Evolutionary conservation across 2,329 filamentous ascomycete species (phyloP), one percentile per base, ranked within the genome.

Genomic region (Diaporthe capsici): DNA sequence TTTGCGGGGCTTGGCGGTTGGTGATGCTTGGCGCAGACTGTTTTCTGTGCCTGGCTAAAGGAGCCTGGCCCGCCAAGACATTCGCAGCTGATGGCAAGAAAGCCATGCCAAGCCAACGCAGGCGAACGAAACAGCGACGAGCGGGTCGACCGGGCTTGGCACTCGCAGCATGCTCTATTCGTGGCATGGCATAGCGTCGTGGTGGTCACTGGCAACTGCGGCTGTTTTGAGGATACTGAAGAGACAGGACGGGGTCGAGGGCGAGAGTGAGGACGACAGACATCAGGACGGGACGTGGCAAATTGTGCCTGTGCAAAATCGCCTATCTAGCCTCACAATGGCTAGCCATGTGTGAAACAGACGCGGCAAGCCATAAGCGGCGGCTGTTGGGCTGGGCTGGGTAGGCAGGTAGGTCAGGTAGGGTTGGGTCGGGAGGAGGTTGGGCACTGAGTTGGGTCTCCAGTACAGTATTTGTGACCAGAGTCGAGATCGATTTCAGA

Each of bases 281-380:
- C 65, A 55, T 51, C 65, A 68, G 47, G 47, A 53, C 12, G 22
- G 34, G 49, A 42, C 4, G 34, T 49, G 34, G 49, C n/a, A 37
- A 42, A 20, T 31, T 2, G 34, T 55, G 65, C n/a, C 34, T 70
- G 34, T 55, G 65, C 49, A 31, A 31, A 51, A 42, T 55, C 47
- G 49, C 34, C 49, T 13, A 31, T 39, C 49, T 70, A 42, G n/a
- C 49, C 65, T 70, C 65, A 53, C 65, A 55, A 53, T 22, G 65
- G 65, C 34, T 55, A 70, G 65, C 65, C 65, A 53, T 70, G 65
- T 53, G 49, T 70, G 65, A 70, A 70, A 70, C 65, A 70, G 65
- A 70, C 65, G 65, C 65, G 65, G 49, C 37, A 53, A 70, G 49
- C 49, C 49, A 28, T 55, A 70, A 70, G 65, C 65, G 65, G 65